Percentiles rank a stretch among this genome's conserved stretches.
Evolutionary conservation across 495 filamentous ascomycete genomes (phyloP).

Genomic region (Neurospora sp.): DNA sequence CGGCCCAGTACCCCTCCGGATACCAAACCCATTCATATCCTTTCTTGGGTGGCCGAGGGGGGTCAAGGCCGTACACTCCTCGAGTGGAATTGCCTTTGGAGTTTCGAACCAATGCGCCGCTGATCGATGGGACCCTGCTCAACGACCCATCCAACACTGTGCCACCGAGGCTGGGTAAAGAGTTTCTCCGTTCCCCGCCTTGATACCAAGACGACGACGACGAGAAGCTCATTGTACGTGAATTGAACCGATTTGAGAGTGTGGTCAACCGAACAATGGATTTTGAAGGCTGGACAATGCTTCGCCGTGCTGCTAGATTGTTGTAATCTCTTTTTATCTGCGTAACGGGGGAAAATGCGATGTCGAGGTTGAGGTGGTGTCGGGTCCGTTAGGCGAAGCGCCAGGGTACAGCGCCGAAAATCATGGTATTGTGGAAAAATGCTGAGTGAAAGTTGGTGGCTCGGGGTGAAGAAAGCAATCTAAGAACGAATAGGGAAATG

Average conservation of each 20-base stretch:
- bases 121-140: background rate
- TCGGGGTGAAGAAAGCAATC: background rate
- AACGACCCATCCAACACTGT: slow-evolving; percentile 4
- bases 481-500: background rate
- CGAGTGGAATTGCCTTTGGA: background rate
- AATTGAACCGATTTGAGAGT: background rate
- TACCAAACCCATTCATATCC: slow-evolving; percentile 49
- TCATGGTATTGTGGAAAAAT: background rate
- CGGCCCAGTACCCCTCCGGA: slow-evolving; percentile 46
- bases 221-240: background rate
- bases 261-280: background rate
- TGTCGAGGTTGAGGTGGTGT: background rate
- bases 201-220: background rate
- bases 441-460: background rate
- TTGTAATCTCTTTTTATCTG: background rate
- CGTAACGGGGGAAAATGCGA: background rate
- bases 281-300: background rate
- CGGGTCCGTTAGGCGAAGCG: background rate
- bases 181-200: background rate
- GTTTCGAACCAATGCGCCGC: background rate
- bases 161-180: background rate
- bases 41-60: slow-evolving; percentile 38
- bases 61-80: slow-evolving; percentile 22
- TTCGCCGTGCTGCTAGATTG: background rate
- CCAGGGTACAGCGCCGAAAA: background rate